Percentiles rank a stretch among this genome's conserved stretches.
Conservation (phyloP, 805 yeast species). For the Candida endomychidarum region DNA sequence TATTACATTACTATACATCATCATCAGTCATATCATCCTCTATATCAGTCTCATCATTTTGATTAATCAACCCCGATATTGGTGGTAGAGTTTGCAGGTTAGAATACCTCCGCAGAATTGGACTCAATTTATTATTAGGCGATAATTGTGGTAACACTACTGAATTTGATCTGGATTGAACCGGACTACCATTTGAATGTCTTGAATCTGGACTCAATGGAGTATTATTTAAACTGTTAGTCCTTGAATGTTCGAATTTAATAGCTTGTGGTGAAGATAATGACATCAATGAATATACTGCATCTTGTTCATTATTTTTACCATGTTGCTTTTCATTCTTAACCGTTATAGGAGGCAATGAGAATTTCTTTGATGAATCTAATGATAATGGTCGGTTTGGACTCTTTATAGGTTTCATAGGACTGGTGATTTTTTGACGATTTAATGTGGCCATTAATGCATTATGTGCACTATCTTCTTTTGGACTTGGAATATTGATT, state of each 20-base stretch:
- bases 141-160: constrained; percentile 17
- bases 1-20: constrained; percentile 14
- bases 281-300: constrained; percentile 55
- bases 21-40: constrained; percentile 31
- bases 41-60: constrained; percentile 35
- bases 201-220: constrained; percentile 7
- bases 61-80: constrained; percentile 23
- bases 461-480: constrained; percentile 45
- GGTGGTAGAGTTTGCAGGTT: constrained; percentile 26
- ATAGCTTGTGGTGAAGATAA: constrained; percentile 49
- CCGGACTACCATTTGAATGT: constrained; percentile 14
- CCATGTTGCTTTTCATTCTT: constrained; percentile 15
- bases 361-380: constrained; percentile 14
- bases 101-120: constrained; percentile 2
- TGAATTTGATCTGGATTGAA: constrained; percentile 25
- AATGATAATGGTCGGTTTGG: constrained; percentile 20
- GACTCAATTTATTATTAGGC: constrained; percentile 5
- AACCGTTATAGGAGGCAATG: constrained; percentile 31
- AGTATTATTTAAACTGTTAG: constrained; percentile 20
- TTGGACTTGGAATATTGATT: constrained; percentile 28
- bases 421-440: constrained; percentile 2
- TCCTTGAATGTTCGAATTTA: constrained; percentile 31
- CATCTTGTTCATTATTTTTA: constrained; percentile 49
- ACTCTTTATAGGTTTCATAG: constrained; percentile 6
- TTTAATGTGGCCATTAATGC: constrained; percentile 40